These are phyloP conservation scores for Penium margaritaceum DNA, from an alignment of 139 green algal species.

Conservation along the genomic window DNA sequence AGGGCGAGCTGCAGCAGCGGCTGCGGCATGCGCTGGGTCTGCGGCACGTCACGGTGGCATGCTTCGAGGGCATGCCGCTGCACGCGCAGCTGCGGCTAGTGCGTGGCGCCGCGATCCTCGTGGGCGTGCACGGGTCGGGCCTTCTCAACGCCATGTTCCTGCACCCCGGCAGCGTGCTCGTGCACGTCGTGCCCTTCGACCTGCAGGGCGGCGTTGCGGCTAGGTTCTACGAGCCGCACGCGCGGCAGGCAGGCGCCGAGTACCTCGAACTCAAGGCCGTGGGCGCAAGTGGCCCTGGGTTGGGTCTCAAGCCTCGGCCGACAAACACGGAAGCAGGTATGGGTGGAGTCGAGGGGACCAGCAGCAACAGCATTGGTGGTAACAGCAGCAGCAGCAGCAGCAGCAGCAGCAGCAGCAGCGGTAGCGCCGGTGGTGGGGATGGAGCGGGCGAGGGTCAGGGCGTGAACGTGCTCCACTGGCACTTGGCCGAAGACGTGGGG, in stretches of 20 bases:
- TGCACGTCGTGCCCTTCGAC: neutral
- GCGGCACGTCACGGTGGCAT: too few relatives aligned
- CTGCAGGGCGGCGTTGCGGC: neutral
- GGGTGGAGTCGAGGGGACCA: too few relatives aligned
- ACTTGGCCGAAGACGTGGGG: neutral
- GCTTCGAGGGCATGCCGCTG: neutral
- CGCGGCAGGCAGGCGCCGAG: neutral
- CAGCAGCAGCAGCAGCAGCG: too few relatives aligned
- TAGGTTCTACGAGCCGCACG: conserved; percentile 6
- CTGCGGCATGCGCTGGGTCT: too few relatives aligned
- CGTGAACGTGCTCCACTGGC: neutral
- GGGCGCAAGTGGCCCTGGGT: too few relatives aligned
- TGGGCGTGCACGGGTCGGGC: neutral
- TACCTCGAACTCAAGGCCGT: conserved; percentile 3
- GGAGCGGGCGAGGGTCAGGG: too few relatives aligned
- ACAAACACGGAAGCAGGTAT: too few relatives aligned
- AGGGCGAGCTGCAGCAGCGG: too few relatives aligned
- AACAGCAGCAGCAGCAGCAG: too few relatives aligned
- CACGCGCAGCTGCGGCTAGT: conserved; percentile 1
- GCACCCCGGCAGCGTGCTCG: neutral
- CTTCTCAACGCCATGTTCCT: conserved; percentile 7
- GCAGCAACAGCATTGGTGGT: too few relatives aligned
- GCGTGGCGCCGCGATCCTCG: neutral
- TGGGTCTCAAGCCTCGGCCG: too few relatives aligned
- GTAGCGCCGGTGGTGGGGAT: too few relatives aligned